phyloP scores from a whole-genome alignment of 768 basidiomycete species.

The Naganishia onofrii region DNA sequence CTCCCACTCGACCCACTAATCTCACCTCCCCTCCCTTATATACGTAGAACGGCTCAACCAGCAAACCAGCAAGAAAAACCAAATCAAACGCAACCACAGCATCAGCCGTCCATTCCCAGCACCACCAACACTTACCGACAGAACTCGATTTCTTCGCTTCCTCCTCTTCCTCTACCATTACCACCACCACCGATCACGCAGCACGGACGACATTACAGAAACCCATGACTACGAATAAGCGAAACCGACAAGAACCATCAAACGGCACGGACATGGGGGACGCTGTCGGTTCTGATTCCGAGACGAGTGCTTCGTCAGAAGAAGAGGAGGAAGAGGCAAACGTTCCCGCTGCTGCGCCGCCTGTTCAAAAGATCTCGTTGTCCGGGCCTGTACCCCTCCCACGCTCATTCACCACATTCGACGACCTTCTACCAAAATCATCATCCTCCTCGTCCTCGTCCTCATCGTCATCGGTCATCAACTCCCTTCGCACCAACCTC shows the following conservation, averaged over 20 bases:
- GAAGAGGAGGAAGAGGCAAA: conserved; percentile 33
- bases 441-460: too few relatives aligned
- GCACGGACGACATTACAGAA: conserved; percentile 28
- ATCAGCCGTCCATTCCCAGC: background rate
- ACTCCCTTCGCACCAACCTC: conserved; percentile 37
- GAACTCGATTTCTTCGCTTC: conserved; percentile 90
- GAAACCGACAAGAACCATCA: conserved; percentile 33
- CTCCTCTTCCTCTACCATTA: conserved; percentile 45
- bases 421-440: conserved; percentile 31
- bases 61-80: background rate
- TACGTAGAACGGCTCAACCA: background rate
- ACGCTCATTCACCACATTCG: conserved; percentile 41
- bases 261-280: conserved; percentile 26
- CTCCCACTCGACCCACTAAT: too few relatives aligned
- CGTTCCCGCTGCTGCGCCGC: conserved; percentile 35
- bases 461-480: too few relatives aligned
- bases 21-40: too few relatives aligned
- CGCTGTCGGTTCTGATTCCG: conserved; percentile 15
- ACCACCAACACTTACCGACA: conserved; percentile 57
- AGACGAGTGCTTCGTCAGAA: conserved; percentile 22
- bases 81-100: background rate
- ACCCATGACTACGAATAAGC: conserved; percentile 33
- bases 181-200: conserved; percentile 35
- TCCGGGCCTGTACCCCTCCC: conserved; percentile 45
- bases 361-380: conserved; percentile 47